Conservation (phyloP, 2,329 filamentous ascomycete species). For the Trichoderma gracile region DNA sequence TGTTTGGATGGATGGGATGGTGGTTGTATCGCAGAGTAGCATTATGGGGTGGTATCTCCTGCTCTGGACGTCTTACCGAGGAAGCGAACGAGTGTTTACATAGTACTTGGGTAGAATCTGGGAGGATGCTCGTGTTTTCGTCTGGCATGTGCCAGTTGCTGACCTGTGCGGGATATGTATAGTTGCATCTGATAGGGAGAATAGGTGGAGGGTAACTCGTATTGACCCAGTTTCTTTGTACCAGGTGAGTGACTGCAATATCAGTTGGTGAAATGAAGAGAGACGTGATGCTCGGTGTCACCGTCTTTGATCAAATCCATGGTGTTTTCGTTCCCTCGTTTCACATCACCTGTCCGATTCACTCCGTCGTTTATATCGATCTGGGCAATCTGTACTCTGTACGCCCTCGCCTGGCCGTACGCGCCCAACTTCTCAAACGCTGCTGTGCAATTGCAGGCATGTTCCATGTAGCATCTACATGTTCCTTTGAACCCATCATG, state of each 20-base stretch:
- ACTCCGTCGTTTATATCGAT: neutral
- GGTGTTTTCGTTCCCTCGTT: neutral
- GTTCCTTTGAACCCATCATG: no score
- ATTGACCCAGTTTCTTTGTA: no score
- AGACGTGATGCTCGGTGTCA: neutral
- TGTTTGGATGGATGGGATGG: neutral
- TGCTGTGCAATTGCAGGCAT: no score
- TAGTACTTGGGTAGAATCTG: neutral
- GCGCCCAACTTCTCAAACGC: no score
- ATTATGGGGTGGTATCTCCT: neutral
- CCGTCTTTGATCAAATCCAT: neutral
- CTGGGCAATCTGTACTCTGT: no score
- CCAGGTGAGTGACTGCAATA: neutral
- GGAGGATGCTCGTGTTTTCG: neutral
- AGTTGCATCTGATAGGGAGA: no score
- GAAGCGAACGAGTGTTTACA: neutral
- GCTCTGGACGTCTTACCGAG: neutral
- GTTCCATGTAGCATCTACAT: no score
- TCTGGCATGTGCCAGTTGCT: slow-evolving; percentile 5
- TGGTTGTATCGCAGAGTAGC: neutral
- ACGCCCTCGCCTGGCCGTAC: no score
- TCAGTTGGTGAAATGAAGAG: no score
- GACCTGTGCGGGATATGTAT: neutral
- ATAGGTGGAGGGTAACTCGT: no score
- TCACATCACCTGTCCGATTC: neutral